Conservation (phyloP, 805 yeast genomes). For the Groenewaldozyma tartarivorans region DNA sequence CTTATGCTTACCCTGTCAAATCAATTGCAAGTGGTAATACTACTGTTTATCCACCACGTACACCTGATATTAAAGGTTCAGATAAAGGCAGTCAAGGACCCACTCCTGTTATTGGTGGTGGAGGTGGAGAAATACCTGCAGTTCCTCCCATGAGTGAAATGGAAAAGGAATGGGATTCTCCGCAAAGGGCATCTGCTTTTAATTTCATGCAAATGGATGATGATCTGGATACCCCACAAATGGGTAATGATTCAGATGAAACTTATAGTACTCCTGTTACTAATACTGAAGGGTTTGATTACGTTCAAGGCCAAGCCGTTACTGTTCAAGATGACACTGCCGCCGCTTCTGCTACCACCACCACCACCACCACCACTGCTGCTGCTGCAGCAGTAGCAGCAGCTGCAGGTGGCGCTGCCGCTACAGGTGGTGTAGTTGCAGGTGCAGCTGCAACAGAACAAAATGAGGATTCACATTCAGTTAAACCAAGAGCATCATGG, state of each 20-base stretch:
- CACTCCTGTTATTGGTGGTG: constrained; percentile 2
- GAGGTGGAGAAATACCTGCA: constrained; percentile 1
- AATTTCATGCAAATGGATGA: constrained; percentile 29
- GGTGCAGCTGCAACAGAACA: constrained; percentile 1
- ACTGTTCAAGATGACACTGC: constrained; percentile 1
- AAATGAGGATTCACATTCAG: constrained; percentile 20
- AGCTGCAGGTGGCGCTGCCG: constrained; percentile 20
- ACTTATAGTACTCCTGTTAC: constrained; percentile 3
- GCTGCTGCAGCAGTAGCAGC: constrained; percentile 18
- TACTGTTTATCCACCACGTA: constrained; percentile 6
- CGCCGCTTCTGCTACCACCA: constrained; percentile 5
- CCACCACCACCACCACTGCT: constrained; percentile 5
- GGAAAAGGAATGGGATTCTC: constrained; percentile 25
- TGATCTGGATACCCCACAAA: constrained; percentile 7
- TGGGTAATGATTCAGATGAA: constrained; percentile 4
- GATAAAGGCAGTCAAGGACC: neutral
- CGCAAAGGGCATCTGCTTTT: constrained; percentile 28
- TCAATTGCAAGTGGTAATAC: constrained; percentile 8
- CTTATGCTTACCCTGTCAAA: constrained; percentile 7
- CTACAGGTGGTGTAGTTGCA: constrained; percentile 3
- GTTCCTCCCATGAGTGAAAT: constrained; percentile 11
- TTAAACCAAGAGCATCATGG: constrained; percentile 48
- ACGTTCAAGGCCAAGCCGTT: neutral
- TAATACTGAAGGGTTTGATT: neutral
- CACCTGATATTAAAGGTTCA: neutral